Conservation (phyloP, 768 basidiomycete species). For the Leccinum olivaceopallidum region DNA sequence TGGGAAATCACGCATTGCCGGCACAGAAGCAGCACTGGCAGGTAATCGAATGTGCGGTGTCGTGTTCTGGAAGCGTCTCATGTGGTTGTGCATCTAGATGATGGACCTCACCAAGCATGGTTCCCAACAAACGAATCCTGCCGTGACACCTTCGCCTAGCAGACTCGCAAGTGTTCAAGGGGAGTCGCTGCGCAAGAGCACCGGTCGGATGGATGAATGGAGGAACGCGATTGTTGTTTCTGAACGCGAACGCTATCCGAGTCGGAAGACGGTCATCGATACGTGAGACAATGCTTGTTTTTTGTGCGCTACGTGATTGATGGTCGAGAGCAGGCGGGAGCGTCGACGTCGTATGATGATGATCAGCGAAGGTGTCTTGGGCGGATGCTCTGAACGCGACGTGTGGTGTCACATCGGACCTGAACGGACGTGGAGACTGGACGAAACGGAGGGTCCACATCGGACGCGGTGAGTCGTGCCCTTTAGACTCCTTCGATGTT, state of each 20-base stretch:
- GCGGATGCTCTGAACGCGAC: conserved; percentile 74
- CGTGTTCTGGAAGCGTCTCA: conserved; percentile 5
- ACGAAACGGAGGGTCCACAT: conserved; percentile 91
- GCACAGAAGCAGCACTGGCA: conserved; percentile 60
- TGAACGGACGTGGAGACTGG: conserved; percentile 68
- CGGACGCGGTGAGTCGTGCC: conserved; percentile 63
- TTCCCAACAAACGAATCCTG: conserved; percentile 2
- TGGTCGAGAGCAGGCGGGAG: conserved; percentile 56
- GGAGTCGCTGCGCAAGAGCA: conserved; percentile 57
- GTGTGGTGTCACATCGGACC: conserved; percentile 67
- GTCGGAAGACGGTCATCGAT: conserved; percentile 67
- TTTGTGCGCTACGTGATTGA: conserved; percentile 3
- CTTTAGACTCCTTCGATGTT: not conserved
- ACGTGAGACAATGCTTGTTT: conserved; percentile 40
- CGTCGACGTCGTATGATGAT: conserved; percentile 65
- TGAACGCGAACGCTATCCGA: conserved; percentile 61
- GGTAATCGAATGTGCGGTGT: conserved; percentile 39
- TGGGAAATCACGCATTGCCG: conserved; percentile 60
- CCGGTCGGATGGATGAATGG: conserved; percentile 70
- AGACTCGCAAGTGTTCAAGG: conserved; percentile 25
- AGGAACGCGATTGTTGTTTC: conserved; percentile 63
- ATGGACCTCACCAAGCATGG: conserved; percentile 52
- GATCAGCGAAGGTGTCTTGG: conserved; percentile 59
- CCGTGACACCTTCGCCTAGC: conserved; percentile 2
- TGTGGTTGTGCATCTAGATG: conserved; percentile 40